Percentiles rank a stretch among this genome's conserved stretches.
phyloP scores from a whole-genome alignment of 2,329 filamentous ascomycete genomes.

The Fusarium xylarioides region DNA sequence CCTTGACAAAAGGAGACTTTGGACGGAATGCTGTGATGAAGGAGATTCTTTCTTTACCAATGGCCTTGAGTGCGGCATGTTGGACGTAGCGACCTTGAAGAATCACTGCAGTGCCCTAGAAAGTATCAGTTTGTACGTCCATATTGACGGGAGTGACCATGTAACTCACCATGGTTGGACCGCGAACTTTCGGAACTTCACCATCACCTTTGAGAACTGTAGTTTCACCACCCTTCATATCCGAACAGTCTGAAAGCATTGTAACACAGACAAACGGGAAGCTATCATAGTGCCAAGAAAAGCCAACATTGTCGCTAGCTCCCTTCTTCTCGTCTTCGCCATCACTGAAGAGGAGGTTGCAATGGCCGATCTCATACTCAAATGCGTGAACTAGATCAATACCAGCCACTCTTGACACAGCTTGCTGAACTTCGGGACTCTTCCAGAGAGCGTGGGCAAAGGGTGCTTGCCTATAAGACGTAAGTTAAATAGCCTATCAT shows the following conservation, averaged over 20 bases:
- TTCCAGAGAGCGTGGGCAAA: constrained; percentile 67
- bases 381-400: constrained; percentile 63
- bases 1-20: constrained; percentile 60
- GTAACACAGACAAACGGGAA: constrained; percentile 76
- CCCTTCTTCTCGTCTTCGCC: constrained; percentile 51
- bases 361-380: constrained; percentile 65
- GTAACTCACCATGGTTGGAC: constrained; percentile 64
- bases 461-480: constrained; percentile 56
- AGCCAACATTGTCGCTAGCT: constrained; percentile 55
- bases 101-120: constrained; percentile 68
- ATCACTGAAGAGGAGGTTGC: constrained; percentile 63
- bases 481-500: not conserved
- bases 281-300: constrained; percentile 70
- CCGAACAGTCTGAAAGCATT: constrained; percentile 70
- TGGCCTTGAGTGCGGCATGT: constrained; percentile 68
- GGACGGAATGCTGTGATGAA: constrained; percentile 74
- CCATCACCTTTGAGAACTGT: constrained; percentile 64
- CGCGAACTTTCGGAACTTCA: constrained; percentile 65
- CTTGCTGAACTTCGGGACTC: constrained; percentile 53
- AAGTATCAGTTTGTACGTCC: constrained; percentile 14
- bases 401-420: constrained; percentile 62
- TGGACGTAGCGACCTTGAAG: constrained; percentile 74
- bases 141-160: too few relatives aligned
- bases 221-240: constrained; percentile 73
- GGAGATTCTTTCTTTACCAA: constrained; percentile 69